These are phyloP conservation scores for Alternaria dauci DNA, from an alignment of 2,329 filamentous ascomycete species.

Conservation along the genomic window DNA sequence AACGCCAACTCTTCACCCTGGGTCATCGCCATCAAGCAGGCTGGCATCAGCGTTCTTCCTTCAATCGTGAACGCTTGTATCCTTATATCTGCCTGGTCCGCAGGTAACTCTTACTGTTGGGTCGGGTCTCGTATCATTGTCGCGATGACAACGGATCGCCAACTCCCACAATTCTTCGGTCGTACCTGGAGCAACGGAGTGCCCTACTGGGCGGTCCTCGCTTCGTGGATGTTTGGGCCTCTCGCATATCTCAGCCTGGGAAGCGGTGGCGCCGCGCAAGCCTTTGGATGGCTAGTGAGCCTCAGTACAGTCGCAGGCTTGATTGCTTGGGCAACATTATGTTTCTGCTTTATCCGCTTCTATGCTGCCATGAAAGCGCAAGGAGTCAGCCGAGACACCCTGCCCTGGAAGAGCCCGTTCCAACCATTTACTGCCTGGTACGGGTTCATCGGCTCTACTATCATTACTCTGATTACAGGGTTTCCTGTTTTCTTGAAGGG, in stretches of 20 bases:
- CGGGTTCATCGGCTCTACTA: slow-evolving; percentile 65
- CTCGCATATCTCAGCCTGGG: slow-evolving; percentile 79
- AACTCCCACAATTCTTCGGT: slow-evolving; percentile 35
- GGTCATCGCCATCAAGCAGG: slow-evolving; percentile 60
- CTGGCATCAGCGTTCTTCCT: slow-evolving; percentile 53
- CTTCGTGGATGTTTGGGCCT: slow-evolving; percentile 62
- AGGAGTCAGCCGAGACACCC: slow-evolving; percentile 61
- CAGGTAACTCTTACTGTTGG: slow-evolving; percentile 39
- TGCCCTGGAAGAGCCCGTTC: slow-evolving; percentile 72
- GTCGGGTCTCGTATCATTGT: slow-evolving; percentile 35
- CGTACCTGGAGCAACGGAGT: slow-evolving; percentile 66
- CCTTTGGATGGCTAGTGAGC: slow-evolving; percentile 69
- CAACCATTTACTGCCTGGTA: slow-evolving; percentile 76
- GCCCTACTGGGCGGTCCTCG: slow-evolving; percentile 71
- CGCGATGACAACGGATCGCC: slow-evolving; percentile 32
- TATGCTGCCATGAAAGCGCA: slow-evolving; percentile 72
- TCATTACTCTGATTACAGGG: slow-evolving; percentile 75
- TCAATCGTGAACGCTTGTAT: slow-evolving; percentile 39
- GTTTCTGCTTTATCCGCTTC: slow-evolving; percentile 74
- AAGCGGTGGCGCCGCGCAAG: slow-evolving; percentile 57
- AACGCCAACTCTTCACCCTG: slow-evolving; percentile 59
- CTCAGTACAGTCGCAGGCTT: slow-evolving; percentile 73
- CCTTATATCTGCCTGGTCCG: slow-evolving; percentile 36
- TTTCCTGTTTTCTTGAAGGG: slow-evolving; percentile 76
- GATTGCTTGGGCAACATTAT: slow-evolving; percentile 56